Evolutionary conservation across 2,329 filamentous ascomycete species (phyloP), one percentile per base, ranked within the genome.

Genomic region (Knoxdaviesia proteae): DNA sequence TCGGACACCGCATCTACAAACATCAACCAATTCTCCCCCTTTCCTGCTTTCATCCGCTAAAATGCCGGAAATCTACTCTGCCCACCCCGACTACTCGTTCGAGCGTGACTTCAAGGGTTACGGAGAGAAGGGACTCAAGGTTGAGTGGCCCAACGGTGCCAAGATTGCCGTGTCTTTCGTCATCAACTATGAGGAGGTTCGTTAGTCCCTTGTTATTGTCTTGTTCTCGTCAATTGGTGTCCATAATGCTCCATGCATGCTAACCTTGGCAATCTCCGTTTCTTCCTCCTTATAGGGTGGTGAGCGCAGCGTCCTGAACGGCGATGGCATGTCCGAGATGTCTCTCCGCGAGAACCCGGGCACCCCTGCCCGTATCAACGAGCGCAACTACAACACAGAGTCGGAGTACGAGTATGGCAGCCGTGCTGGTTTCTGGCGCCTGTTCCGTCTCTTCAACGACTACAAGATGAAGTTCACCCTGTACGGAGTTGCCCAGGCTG

Each of bases 391-490:
- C 47, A 68, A 63, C 46, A 58, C 58, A 41, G 66, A 70, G 52
- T 58, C 56, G 32, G 65, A 69, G 47, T 71, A 64, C 47, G 65
- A 70, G 44, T 70, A 70, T 48, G 64, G 67, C 34, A 59, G 59
- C 29, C 59, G 67, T 3, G 58, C 58, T 1, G 67, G 65, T 4
- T 63, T 63, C 51, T 69, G 67, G 67, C 55, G 65, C 3, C 52
- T 68, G 2, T 65, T 68, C 50, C 54, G 60, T 11, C 50, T 68
- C 43, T 68, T 69, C 55, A 62, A 65, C 47, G 56, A 61, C 39
- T 52, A 65, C 46, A 55, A 57, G 36, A 65, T 67, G 58, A 65
- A 65, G 49, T 66, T 64, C 47, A 69, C 66, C 0, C 54, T 68
- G 5, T 68, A 69, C 47, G 66, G 63, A 7, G 65, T 69, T 2